Conservation (phyloP, 208 protist genomes). For the Trypanosoma melophagium region DNA sequence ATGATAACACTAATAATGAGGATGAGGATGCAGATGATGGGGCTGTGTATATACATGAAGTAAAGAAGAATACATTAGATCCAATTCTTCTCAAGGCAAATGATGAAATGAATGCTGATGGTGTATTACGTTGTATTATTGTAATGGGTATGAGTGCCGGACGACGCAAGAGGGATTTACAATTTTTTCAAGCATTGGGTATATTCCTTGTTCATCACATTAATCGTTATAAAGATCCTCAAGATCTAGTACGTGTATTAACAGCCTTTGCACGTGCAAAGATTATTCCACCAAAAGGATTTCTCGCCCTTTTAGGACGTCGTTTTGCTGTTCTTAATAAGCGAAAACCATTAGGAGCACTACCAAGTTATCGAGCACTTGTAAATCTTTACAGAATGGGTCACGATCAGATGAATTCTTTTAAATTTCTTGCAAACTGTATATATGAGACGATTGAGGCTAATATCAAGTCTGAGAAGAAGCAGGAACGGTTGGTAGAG, state of each 20-base stretch:
- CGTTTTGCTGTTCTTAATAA: constrained; percentile 72
- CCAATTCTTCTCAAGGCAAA: constrained; percentile 42
- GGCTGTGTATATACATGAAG: constrained; percentile 15
- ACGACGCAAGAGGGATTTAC: constrained; percentile 67
- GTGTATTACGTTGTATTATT: constrained; percentile 49
- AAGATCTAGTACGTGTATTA: constrained; percentile 59
- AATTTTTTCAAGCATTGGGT: constrained; percentile 71
- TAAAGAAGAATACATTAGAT: constrained; percentile 11
- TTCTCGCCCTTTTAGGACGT: constrained; percentile 56
- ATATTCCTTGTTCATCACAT: constrained; percentile 60
- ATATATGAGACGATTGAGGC: constrained; percentile 49
- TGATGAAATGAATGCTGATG: constrained; percentile 43
- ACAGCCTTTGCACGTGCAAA: constrained; percentile 78
- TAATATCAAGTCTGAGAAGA: constrained; percentile 44
- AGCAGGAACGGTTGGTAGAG: constrained; percentile 20
- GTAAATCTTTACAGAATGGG: constrained; percentile 69
- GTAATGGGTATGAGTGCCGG: constrained; percentile 74
- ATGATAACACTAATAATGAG: constrained; percentile 3
- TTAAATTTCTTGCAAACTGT: constrained; percentile 72
- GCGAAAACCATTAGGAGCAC: constrained; percentile 41
- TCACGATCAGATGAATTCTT: constrained; percentile 66
- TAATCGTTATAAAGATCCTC: constrained; percentile 64
- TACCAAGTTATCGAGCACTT: constrained; percentile 63
- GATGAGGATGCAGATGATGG: constrained; percentile 18
- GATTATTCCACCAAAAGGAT: constrained; percentile 60